Percentiles rank a stretch among this genome's conserved stretches.
Evolutionary conservation across 352 stramenopile species (phyloP).

Genomic region (Globisporangium acanthophoron): DNA sequence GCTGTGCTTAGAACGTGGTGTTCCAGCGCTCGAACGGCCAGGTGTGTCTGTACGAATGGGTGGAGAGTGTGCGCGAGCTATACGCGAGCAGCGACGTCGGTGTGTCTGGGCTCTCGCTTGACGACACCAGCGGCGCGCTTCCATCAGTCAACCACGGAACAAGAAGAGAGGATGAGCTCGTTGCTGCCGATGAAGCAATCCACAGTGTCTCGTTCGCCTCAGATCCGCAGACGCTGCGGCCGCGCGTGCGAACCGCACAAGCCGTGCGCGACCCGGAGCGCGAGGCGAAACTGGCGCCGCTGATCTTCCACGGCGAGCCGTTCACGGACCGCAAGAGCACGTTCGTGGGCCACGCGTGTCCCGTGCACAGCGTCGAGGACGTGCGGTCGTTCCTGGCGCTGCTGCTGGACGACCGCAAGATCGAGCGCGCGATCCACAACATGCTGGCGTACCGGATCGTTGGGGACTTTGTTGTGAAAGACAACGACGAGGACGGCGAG

Average conservation of each 20-base stretch:
- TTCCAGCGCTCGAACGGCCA: conserved; percentile 70
- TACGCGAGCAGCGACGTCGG: conserved; percentile 46
- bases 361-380: conserved; percentile 59
- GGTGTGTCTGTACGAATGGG: conserved; percentile 86
- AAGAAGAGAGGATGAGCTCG: neutral
- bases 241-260: conserved; percentile 58
- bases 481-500: conserved; percentile 87
- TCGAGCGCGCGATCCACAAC: conserved; percentile 83
- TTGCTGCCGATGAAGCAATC: conserved; percentile 6
- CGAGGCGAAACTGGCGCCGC: conserved; percentile 39
- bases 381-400: conserved; percentile 75
- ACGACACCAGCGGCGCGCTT: neutral
- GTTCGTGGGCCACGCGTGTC: conserved; percentile 70
- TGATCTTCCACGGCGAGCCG: conserved; percentile 63
- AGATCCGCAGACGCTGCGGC: conserved; percentile 53
- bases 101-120: conserved; percentile 7
- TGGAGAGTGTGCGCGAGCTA: conserved; percentile 73
- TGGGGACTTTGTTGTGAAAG: conserved; percentile 62
- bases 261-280: conserved; percentile 46
- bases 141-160: neutral
- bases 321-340: conserved; percentile 83
- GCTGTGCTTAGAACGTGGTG: conserved; percentile 32
- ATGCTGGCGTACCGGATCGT: conserved; percentile 86
- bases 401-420: conserved; percentile 77
- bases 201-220: conserved; percentile 33